These are phyloP conservation scores for Capsicum pubescens DNA, from an alignment of 257 asterid genomes.

Conservation along the genomic window DNA sequence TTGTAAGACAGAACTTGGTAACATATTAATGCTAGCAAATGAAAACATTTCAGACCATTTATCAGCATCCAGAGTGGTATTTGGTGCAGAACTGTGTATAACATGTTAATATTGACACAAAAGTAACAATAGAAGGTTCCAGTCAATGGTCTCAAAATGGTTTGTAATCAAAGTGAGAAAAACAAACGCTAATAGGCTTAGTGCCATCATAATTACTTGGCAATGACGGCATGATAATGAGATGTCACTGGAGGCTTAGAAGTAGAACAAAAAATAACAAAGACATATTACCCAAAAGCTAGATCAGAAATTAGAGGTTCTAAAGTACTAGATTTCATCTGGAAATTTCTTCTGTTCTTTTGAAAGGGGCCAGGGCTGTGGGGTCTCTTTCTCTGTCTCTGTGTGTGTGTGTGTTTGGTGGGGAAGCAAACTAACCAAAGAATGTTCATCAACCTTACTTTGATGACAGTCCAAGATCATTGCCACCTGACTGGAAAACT, in stretches of 20 bases:
- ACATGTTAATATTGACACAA: neutral
- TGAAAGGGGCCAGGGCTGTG: neutral
- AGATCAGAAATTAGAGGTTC: conserved; percentile 17
- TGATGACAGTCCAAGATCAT: conserved; percentile 85
- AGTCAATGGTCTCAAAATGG: neutral
- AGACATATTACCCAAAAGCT: neutral
- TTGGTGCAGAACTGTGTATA: neutral
- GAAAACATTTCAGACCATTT: conserved; percentile 19
- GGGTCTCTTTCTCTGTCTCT: no score
- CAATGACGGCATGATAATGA: neutral
- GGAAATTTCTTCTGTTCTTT: neutral
- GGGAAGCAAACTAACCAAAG: conserved; percentile 5
- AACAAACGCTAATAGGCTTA: conserved; percentile 17
- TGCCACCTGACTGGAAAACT: conserved; percentile 82
- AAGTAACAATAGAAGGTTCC: neutral
- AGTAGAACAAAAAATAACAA: conserved; percentile 9
- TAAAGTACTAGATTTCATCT: neutral
- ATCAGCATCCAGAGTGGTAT: neutral
- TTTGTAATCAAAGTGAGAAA: neutral
- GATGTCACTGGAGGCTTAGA: neutral
- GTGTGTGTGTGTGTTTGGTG: neutral
- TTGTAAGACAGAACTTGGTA: conserved; percentile 28
- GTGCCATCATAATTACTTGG: conserved; percentile 21
- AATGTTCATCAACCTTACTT: conserved; percentile 65
- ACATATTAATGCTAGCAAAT: conserved; percentile 1